Evolutionary conservation across 305 asterid genomes (phyloP), one percentile per base, ranked within the genome.

Genomic region (Fraxinus floribunda): DNA sequence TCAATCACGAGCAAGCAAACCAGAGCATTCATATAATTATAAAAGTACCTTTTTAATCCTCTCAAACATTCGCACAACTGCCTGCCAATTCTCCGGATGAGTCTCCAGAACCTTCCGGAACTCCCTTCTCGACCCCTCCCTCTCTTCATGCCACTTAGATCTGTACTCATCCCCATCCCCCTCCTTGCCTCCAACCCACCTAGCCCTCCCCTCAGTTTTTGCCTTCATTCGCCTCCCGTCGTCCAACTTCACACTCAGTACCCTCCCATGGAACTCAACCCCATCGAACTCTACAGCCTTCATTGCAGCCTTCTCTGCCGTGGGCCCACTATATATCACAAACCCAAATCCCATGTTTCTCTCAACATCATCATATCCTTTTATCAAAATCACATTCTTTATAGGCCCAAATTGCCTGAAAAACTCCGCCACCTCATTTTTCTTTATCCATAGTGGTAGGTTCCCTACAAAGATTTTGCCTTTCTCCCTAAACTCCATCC

Each of bases 271-370:
- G 88, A 96, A 96, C 86, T 96, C 99, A 78, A 96, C 88, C 62
- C 99, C 99, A 86, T 96, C 99, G 86, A 94, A 94, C 87, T 96
- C 99, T 78, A 93, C 97, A 36, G 99, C 98, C 90, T 93, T 94
- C 91, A 91, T 88, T 7, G 99, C 99, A 41, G 97, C 91, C 90
- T 91, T 92, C 80, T 92, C 98, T 0, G 98, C 98, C 44, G 85
- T 87, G 16, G 83, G 26, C 79, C 97, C 98, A 26, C 88, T 91
- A 78, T 90, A 96, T 39, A 93, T 86, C 83, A 96, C 98, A 86
- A 96, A 96, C 78, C 98, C 99, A 88, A 91, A 96, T 16, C 99
- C 99, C 95, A 91, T 91, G 84, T 96, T 96, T 88, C 91, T 90
- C 89, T 94, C 98, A 9, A 90, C 78, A 36, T 94, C 97, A 82